These are phyloP conservation scores for Aspergillus costaricaensis DNA, from an alignment of 2,329 filamentous ascomycete genomes.

Conservation along the genomic window DNA sequence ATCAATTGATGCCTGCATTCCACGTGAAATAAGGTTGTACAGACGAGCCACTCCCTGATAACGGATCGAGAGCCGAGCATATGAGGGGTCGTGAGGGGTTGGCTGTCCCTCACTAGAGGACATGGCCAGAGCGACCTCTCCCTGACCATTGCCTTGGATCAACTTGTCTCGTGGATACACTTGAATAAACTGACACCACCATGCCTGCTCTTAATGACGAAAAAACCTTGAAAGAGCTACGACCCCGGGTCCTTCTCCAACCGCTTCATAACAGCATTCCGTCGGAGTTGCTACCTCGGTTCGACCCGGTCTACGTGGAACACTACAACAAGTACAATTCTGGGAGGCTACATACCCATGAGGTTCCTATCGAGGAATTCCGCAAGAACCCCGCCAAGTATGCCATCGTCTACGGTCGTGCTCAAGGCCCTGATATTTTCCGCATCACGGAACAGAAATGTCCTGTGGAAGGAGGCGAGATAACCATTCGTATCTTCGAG, in stretches of 20 bases:
- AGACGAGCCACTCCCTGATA: not conserved
- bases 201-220: conserved; percentile 20
- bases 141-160: not conserved
- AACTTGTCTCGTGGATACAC: too few relatives aligned
- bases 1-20: not conserved
- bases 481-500: conserved; percentile 45
- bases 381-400: conserved; percentile 45
- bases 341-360: conserved; percentile 45
- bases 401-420: conserved; percentile 42
- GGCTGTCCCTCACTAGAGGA: not conserved
- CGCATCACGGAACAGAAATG: conserved; percentile 45
- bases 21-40: not conserved
- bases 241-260: conserved; percentile 28
- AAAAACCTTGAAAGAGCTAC: conserved; percentile 27
- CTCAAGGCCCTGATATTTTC: conserved; percentile 38
- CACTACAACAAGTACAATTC: conserved; percentile 47
- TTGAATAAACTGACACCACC: not conserved
- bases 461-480: conserved; percentile 42
- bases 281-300: conserved; percentile 36
- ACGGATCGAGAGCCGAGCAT: not conserved
- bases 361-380: conserved; percentile 44
- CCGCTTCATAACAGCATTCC: conserved; percentile 48
- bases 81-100: conserved; percentile 6
- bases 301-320: conserved; percentile 45
- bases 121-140: not conserved